phyloP scores from a whole-genome alignment of 805 yeast genomes.

The Cyberlindnera maritima region DNA sequence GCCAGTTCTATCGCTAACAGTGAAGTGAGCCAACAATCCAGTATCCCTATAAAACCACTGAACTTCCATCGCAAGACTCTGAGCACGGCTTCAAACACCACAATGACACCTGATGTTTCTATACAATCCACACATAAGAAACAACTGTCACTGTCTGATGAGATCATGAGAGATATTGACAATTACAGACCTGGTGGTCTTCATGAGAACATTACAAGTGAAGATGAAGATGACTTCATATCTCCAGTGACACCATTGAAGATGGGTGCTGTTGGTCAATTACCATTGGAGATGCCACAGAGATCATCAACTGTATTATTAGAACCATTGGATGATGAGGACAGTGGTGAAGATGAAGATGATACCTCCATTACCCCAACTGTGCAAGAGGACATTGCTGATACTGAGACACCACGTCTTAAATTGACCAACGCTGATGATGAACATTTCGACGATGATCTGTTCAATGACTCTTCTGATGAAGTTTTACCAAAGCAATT shows the following conservation, averaged over 20 bases:
- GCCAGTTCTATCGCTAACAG: conserved; percentile 6
- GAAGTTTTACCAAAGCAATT: conserved; percentile 1
- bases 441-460: not conserved
- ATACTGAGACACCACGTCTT: not conserved
- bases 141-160: conserved; percentile 28
- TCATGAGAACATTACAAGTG: conserved; percentile 4
- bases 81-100: conserved; percentile 16
- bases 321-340: not conserved
- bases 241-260: conserved; percentile 25
- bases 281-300: conserved; percentile 6
- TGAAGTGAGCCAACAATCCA: conserved; percentile 11
- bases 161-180: conserved; percentile 28
- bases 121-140: conserved; percentile 21
- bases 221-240: conserved; percentile 14
- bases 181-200: conserved; percentile 19
- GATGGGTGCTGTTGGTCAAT: not conserved
- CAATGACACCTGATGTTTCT: conserved; percentile 4
- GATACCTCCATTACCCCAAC: not conserved
- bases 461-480: conserved; percentile 25
- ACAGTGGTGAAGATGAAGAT: not conserved
- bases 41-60: conserved; percentile 22
- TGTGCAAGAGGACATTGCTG: not conserved
- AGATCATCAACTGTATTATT: not conserved
- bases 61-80: conserved; percentile 22
- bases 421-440: not conserved